phyloP scores from a whole-genome alignment of 257 asterid species.

The Plantago ovata region DNA sequence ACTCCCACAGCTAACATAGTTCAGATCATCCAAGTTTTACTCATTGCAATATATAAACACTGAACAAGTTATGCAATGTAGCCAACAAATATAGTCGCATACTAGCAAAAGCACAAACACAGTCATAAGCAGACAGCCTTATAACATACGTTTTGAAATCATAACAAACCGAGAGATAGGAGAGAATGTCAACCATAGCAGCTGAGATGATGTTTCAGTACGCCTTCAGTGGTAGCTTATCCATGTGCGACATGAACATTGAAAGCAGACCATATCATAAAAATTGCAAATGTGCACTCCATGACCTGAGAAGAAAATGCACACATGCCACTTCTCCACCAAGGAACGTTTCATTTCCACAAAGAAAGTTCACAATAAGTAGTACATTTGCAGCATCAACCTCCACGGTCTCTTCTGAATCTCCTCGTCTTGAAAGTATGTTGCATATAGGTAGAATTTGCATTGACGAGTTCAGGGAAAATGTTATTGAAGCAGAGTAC shows the following conservation, averaged over 20 bases:
- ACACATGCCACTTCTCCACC: constrained; percentile 3
- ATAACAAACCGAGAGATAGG: constrained; percentile 12
- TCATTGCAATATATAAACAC: constrained; percentile 22
- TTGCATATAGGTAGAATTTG: not conserved
- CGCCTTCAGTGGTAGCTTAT: constrained; percentile 32
- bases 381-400: constrained; percentile 11
- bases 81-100: constrained; percentile 14
- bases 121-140: too few relatives aligned
- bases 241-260: constrained; percentile 29
- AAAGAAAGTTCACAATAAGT: not conserved
- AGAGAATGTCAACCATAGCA: constrained; percentile 28
- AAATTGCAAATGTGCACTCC: constrained; percentile 33
- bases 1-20: not conserved
- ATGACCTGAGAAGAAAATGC: constrained; percentile 17
- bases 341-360: constrained; percentile 24
- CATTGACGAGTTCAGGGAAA: not conserved
- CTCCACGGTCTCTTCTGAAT: constrained; percentile 16
- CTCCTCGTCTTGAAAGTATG: not conserved
- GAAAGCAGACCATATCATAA: constrained; percentile 37
- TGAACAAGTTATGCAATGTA: constrained; percentile 4
- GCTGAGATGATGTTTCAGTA: constrained; percentile 23
- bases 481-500: constrained; percentile 3
- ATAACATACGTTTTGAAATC: too few relatives aligned
- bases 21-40: constrained; percentile 4
- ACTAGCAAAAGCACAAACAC: too few relatives aligned